phyloP scores from a whole-genome alignment of 768 basidiomycete genomes.

The Clitopilus passeckerianus region DNA sequence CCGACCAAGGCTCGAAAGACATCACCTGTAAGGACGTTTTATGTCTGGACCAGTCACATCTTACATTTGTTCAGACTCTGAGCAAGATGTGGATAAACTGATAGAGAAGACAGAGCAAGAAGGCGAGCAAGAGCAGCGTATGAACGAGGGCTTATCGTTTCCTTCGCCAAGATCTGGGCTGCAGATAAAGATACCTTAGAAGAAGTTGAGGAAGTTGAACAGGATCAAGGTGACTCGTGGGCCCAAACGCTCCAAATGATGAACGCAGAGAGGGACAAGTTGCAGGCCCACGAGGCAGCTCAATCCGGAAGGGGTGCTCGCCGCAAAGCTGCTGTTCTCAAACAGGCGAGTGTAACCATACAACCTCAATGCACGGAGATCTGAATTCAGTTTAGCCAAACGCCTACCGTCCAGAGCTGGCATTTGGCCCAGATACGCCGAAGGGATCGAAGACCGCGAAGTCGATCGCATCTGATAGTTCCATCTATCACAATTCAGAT shows the following conservation, averaged over 20 bases:
- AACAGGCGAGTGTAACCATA: constrained; percentile 7
- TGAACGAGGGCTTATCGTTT: constrained; percentile 62
- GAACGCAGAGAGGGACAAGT: constrained; percentile 36
- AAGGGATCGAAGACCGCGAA: constrained; percentile 9
- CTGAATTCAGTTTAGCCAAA: constrained; percentile 20
- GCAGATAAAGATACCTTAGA: constrained; percentile 69
- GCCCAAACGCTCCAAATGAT: constrained; percentile 59
- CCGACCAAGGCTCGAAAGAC: constrained; percentile 53
- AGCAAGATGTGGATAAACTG: constrained; percentile 78
- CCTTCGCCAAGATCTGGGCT: constrained; percentile 91
- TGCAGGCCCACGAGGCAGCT: constrained; percentile 39
- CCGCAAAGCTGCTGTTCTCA: constrained; percentile 60
- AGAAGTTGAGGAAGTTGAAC: constrained; percentile 50
- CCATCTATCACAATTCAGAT: constrained; percentile 28
- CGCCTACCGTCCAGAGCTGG: constrained; percentile 17
- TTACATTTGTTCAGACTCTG: constrained; percentile 48
- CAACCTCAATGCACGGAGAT: background rate
- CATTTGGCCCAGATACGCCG: constrained; percentile 6
- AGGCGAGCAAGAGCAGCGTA: constrained; percentile 40
- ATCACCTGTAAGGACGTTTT: constrained; percentile 53
- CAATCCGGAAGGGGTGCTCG: constrained; percentile 71
- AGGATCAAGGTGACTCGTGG: constrained; percentile 76
- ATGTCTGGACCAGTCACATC: background rate
- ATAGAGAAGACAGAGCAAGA: constrained; percentile 83
- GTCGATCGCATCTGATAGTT: constrained; percentile 23